Evolutionary conservation across 2,329 filamentous ascomycete species (phyloP), one percentile per base, ranked within the genome.

Genomic region (Aspergillus awamori): DNA sequence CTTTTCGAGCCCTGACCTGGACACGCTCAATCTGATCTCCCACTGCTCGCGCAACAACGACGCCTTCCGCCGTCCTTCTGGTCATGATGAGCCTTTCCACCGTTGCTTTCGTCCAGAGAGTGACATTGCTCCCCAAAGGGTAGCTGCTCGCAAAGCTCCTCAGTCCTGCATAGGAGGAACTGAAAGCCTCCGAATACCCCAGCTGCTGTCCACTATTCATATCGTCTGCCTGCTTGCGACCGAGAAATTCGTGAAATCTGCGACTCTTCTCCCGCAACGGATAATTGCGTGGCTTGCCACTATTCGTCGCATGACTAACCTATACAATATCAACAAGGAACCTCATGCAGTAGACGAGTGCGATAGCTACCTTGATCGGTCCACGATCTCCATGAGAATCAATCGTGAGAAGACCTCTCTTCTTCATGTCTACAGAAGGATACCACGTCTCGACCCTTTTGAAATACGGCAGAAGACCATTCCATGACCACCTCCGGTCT

Each of bases 231-330:
- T 33, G 53, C 17, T 24, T 39, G 39, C 38, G 41, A 13, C 39
- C 39, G 8, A 28, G 53, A 10, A 55, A 39, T 33, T 55, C 53
- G 6, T 43, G 53, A 15, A 55, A 55, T 6, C 10, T 26, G 7
- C 53, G 53, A 8, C 7, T 55, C 26, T 47, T 55, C 38, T 55
- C 39, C 24, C 53, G 38, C 15, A 55, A 28, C n/a, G 53, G 53
- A 13, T 55, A 55, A n/a, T 47, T 55, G 6, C 53, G 53, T 15
- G 53, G 53, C 24, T 8, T 24, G 3, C 53, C 53, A 26, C 53
- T 55, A 10, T 55, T 55, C 8, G 53, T 55, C 8, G 39, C 53
- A 33, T 55, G 53, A 2, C 53, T 55, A 26, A 55, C 53, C 53
- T 55, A 13, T 3, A 5, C n/a, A 1, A 13, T 15, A 38, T 45